Evolutionary conservation across 2,329 filamentous ascomycete species (phyloP), one percentile per base, ranked within the genome.

Genomic region (Alternaria triticimaculans): DNA sequence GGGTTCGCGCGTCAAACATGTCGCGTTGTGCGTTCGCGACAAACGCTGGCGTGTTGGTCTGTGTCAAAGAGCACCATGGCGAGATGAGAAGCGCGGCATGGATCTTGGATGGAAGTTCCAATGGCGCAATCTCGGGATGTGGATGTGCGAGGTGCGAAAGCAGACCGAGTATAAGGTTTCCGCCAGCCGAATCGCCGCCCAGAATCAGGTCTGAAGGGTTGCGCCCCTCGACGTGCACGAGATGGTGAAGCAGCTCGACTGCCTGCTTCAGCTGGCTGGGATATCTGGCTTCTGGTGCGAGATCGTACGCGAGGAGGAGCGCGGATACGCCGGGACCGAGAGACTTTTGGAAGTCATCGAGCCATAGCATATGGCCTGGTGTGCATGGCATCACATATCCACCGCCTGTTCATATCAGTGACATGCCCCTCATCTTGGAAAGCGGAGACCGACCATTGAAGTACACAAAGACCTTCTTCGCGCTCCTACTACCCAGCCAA

Each of bases 301-400:
- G 82, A 25, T 85, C 85, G 76, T 90, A 90, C 43, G 84, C 84
- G n/a, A 88, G 80, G 23, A 87, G 76, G 53, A 89, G 82, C 51
- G 85, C 76, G 18, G 85, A 81, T 28, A 87, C 76, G 30, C 81
- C 79, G 55, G 85, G 82, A 45, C 82, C 83, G 20, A 85, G 74
- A n/a, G 80, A 75, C 41, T 80, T 75, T 55, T 83, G 76, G 30
- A 87, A 75, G 15, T 82, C 80, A 20, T 74, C 70, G 53, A 85
- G 79, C 79, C 84, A 88, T 18, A 82, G 74, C 58, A 87, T 79
- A 71, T 87, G 85, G 45, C 80, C 83, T 7, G 81, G 66, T 6
- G 76, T 77, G 8, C 82, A 82, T 3, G 87, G 81, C 8, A 87
- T 61, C 3, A 82, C 82, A 69, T 87, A 90, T 6, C 88, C 88